Evolutionary conservation across 1,284 basidiomycete species (phyloP).

Genomic region (Apiotrichum siamense): DNA sequence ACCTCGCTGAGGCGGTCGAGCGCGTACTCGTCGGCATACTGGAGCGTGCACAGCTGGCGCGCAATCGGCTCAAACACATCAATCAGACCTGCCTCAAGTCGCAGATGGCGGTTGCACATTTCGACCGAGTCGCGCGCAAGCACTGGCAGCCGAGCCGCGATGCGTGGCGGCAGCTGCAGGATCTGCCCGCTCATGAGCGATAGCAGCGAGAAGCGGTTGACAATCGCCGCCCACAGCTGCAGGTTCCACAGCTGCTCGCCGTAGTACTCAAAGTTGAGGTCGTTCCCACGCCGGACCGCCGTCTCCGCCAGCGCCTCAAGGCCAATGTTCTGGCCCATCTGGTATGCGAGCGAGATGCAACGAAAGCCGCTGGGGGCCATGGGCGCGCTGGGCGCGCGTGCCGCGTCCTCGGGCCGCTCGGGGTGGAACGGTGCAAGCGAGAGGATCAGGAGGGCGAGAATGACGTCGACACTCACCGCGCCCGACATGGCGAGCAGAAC

Average conservation of each 20-base stretch:
- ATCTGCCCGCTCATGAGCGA: constrained; percentile 7
- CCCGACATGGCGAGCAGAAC: constrained; percentile 23
- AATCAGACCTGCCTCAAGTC: constrained; percentile 7
- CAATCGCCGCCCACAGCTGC: constrained; percentile 16
- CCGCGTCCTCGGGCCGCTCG: background rate
- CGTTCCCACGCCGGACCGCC: background rate
- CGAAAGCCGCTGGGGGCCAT: constrained; percentile 14
- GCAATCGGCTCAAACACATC: constrained; percentile 7
- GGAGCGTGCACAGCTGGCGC: background rate
- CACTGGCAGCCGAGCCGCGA: constrained; percentile 6
- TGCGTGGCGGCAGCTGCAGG: background rate
- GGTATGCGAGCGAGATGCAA: constrained; percentile 26
- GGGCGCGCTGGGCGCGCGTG: constrained; percentile 1
- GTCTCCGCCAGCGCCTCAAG: constrained; percentile 9
- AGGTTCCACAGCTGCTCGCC: constrained; percentile 10
- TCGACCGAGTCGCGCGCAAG: constrained; percentile 9
- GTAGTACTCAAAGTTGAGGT: constrained; percentile 9
- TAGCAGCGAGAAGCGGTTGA: constrained; percentile 11
- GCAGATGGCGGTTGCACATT: constrained; percentile 9
- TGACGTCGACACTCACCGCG: constrained; percentile 21
- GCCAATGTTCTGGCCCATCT: constrained; percentile 23
- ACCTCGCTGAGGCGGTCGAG: background rate
- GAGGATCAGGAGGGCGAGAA: constrained; percentile 29
- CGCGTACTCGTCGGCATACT: constrained; percentile 1
- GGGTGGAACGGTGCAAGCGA: constrained; percentile 16